Percentiles rank a stretch among this genome's conserved stretches.
Conservation (phyloP, 768 basidiomycete species). For the Cyclocybe cylindracea region DNA sequence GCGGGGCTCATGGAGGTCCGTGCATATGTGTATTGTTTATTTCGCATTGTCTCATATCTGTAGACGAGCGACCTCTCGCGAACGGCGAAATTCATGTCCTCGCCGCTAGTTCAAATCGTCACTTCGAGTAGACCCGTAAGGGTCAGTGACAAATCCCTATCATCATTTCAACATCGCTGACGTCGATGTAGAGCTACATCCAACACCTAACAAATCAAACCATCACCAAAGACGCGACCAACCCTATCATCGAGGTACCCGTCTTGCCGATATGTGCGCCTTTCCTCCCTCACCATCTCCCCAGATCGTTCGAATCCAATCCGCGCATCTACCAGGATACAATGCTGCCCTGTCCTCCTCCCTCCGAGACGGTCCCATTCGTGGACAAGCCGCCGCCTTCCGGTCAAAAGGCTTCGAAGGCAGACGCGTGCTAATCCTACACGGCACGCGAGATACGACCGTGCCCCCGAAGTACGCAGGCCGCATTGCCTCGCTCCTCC, state of each 20-base stretch:
- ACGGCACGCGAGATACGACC: conserved; percentile 63
- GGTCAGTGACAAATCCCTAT: conserved; percentile 34
- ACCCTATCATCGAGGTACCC: conserved; percentile 50
- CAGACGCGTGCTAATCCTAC: conserved; percentile 57
- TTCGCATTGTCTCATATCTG: conserved; percentile 3
- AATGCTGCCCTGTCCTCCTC: conserved; percentile 79
- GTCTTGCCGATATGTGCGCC: too few species aligned
- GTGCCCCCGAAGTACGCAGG: conserved; percentile 56
- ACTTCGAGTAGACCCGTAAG: conserved; percentile 63
- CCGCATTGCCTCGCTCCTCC: conserved; percentile 44
- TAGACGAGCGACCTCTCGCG: conserved; percentile 69
- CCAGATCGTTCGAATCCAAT: conserved; percentile 76
- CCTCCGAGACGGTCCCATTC: conserved; percentile 70
- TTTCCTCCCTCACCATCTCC: not conserved
- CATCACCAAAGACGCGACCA: conserved; percentile 13
- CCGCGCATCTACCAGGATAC: conserved; percentile 73
- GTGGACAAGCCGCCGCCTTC: conserved; percentile 60
- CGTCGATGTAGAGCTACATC: conserved; percentile 44
- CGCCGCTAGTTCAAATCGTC: conserved; percentile 68
- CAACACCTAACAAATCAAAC: conserved; percentile 46
- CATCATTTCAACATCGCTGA: not conserved
- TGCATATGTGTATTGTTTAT: not conserved
- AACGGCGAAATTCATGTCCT: conserved; percentile 78
- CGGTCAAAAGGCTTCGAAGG: conserved; percentile 45
- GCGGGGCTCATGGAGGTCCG: conserved; percentile 70